A percentile compares a stretch with the other conserved stretches of the same genome.
Evolutionary conservation across 1,284 basidiomycete genomes (phyloP).

Genomic region (Malassezia psittaci): DNA sequence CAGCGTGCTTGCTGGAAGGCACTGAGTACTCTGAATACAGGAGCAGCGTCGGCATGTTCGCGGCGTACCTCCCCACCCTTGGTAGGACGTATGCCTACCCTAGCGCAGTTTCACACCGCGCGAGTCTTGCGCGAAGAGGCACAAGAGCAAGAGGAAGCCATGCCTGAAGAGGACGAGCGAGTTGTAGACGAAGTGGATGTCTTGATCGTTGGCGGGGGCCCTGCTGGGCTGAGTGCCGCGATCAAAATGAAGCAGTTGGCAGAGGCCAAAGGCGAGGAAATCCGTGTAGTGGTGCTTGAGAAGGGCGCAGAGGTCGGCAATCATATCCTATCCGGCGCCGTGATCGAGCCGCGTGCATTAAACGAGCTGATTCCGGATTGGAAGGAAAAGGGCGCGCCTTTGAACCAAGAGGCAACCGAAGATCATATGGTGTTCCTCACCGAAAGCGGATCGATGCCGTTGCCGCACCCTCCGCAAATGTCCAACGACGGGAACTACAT

Average conservation of each 20-base stretch:
- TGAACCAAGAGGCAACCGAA: slow-evolving; percentile 69
- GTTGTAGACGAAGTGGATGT: slow-evolving; percentile 68
- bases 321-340: slow-evolving; percentile 90
- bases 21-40: neutral
- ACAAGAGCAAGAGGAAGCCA: slow-evolving; percentile 4
- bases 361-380: slow-evolving; percentile 86
- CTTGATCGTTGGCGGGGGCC: slow-evolving; percentile 90
- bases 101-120: neutral
- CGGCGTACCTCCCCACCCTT: too few species aligned
- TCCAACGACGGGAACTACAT: slow-evolving; percentile 88
- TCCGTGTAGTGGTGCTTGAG: slow-evolving; percentile 87
- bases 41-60: too few species aligned
- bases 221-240: slow-evolving; percentile 88
- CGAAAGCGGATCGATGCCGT: slow-evolving; percentile 60
- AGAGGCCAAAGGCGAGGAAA: slow-evolving; percentile 62
- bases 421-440: slow-evolving; percentile 85
- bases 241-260: slow-evolving; percentile 92
- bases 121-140: slow-evolving; percentile 6
- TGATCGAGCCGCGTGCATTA: slow-evolving; percentile 82
- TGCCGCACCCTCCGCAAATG: slow-evolving; percentile 98
- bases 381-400: slow-evolving; percentile 56
- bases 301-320: slow-evolving; percentile 88
- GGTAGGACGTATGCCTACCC: too few species aligned
- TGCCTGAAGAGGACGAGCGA: slow-evolving; percentile 29
- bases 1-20: neutral